These are phyloP conservation scores for Globisporangium takayamanum DNA, from an alignment of 352 stramenopile species.

Conservation along the genomic window DNA sequence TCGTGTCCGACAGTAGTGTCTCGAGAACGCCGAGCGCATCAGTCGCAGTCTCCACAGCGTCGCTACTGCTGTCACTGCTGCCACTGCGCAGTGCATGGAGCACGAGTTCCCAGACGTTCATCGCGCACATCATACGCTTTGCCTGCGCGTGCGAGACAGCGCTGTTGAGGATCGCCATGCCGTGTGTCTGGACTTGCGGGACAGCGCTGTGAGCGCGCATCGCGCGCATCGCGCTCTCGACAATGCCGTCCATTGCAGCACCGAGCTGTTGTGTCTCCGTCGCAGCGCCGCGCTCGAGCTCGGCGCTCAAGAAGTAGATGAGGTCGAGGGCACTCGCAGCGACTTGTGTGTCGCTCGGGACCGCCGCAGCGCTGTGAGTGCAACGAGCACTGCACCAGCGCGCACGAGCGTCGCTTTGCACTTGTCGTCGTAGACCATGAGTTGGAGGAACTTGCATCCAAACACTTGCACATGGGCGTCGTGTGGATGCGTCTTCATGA, in stretches of 20 bases:
- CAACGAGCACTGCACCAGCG: slow-evolving; percentile 20
- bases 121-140: slow-evolving; percentile 16
- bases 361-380: slow-evolving; percentile 26
- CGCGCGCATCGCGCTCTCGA: slow-evolving; percentile 20
- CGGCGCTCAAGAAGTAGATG: slow-evolving; percentile 45
- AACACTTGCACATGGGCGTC: slow-evolving; percentile 34
- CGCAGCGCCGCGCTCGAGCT: slow-evolving; percentile 24
- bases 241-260: slow-evolving; percentile 14
- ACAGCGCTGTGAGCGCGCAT: slow-evolving; percentile 29
- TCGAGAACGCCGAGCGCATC: slow-evolving; percentile 38
- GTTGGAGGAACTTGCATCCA: slow-evolving; percentile 62
- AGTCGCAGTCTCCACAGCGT: slow-evolving; percentile 12
- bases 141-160: slow-evolving; percentile 21
- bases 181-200: slow-evolving; percentile 45
- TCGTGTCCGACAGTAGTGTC: slow-evolving; percentile 25
- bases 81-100: slow-evolving; percentile 15
- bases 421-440: slow-evolving; percentile 55
- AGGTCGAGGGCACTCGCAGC: slow-evolving; percentile 40
- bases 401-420: slow-evolving; percentile 39
- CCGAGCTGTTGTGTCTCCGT: slow-evolving; percentile 6
- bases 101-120: slow-evolving; percentile 28
- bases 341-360: slow-evolving; percentile 32
- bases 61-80: slow-evolving; percentile 8
- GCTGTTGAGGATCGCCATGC: slow-evolving; percentile 42
- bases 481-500: slow-evolving; percentile 26